Base-by-base conservation (phyloP, 1,284 basidiomycete species). In the Malassezia restricta region DNA sequence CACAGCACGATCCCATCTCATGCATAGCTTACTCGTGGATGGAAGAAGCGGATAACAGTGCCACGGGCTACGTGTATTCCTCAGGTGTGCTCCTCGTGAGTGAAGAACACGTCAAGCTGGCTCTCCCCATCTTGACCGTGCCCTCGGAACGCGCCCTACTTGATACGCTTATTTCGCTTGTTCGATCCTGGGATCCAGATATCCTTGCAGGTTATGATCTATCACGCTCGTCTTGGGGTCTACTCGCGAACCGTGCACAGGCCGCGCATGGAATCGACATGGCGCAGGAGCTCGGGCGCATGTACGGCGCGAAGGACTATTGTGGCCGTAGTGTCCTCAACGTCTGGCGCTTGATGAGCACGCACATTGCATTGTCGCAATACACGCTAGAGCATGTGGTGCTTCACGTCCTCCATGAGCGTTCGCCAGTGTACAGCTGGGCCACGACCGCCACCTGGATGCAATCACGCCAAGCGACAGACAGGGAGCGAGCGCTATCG, bases 151-250 rank as follows among this genome's bases (percentile, higher is more conserved):
- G 90, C 9, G 89, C 90, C 29, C 75, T 96, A 14, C 76, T 96
- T 54, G 91, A 92, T 62, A 76, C 76, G 41, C 68, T 90, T 7
- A 77, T 88, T 29, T 88, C 95, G 65, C 75, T 83, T 20, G 80
- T 94, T 1, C 74, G 82, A 24, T 79, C 82, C 0, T 77, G 86
- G 65, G 89, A 98, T 74, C 92, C 92, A 0, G 92, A 98, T 70
- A 83, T 95, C 40, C 71, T 98, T 2, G 80, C 82, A 0, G 92
- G 92, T 8, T 96, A 88, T 86, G 91, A 98, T 62, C 79, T 94
- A 11, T 87, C 95, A 67, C 79, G 79, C 14, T 78, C 80, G 0
- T 89, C 86, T 1, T 98, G 92, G 92, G 90, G 90, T 0, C 96
- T 90, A 74, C 75, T 95, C 1, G 77, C 79, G 47, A 80, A 81